Percentiles rank a stretch among this genome's conserved stretches.
Evolutionary conservation across 2,329 filamentous ascomycete species (phyloP).

Genomic region (Colletotrichum karsti): DNA sequence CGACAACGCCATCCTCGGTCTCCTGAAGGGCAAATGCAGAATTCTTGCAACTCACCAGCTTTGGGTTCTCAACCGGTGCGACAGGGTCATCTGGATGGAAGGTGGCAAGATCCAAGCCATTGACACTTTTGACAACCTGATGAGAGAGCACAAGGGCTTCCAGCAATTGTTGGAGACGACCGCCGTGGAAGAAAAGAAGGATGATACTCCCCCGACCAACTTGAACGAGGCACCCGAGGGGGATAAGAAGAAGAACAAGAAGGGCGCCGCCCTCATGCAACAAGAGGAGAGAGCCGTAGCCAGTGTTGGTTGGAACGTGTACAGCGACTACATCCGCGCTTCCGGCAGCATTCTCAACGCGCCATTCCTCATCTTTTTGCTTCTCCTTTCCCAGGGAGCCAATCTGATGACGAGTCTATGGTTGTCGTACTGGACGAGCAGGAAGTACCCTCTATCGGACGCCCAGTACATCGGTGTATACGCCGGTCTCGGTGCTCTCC

Average conservation of each 20-base stretch:
- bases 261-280: slow-evolving; percentile 75
- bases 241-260: slow-evolving; percentile 64
- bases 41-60: slow-evolving; percentile 95
- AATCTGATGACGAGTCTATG: slow-evolving; percentile 91
- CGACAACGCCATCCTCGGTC: slow-evolving; percentile 90
- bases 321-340: slow-evolving; percentile 78
- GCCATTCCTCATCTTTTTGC: slow-evolving; percentile 67
- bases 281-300: slow-evolving; percentile 73
- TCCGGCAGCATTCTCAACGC: slow-evolving; percentile 77
- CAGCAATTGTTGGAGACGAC: slow-evolving; percentile 86
- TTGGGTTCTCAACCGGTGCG: slow-evolving; percentile 89
- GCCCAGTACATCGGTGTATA: slow-evolving; percentile 79
- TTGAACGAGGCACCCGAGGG: slow-evolving; percentile 49
- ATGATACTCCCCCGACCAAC: slow-evolving; percentile 53
- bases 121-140: slow-evolving; percentile 90
- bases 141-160: slow-evolving; percentile 81
- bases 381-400: slow-evolving; percentile 79
- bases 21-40: slow-evolving; percentile 88
- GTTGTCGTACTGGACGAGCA: slow-evolving; percentile 92
- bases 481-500: slow-evolving; percentile 74
- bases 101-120: slow-evolving; percentile 84
- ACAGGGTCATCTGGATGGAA: slow-evolving; percentile 94
- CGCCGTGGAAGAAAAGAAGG: slow-evolving; percentile 73
- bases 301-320: slow-evolving; percentile 83
- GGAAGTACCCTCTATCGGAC: slow-evolving; percentile 73